phyloP scores from a whole-genome alignment of 768 basidiomycete genomes.

The Russula earlei region DNA sequence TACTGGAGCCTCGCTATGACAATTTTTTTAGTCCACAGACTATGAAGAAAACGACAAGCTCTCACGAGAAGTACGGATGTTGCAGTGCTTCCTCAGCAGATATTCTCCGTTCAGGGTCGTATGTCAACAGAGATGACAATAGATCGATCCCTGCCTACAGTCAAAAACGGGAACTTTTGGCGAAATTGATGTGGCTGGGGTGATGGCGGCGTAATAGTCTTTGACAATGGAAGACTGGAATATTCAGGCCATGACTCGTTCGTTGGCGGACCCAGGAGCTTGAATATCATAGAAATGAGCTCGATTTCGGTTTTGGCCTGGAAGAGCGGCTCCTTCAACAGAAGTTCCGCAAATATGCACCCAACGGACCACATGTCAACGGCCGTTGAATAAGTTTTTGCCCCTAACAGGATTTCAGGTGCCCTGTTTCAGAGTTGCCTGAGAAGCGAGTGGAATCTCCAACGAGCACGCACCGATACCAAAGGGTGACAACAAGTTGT shows the following conservation, averaged over 20 bases:
- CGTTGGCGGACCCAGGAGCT: slow-evolving; percentile 89
- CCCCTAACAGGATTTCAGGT: slow-evolving; percentile 91
- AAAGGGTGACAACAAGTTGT: slow-evolving; percentile 94
- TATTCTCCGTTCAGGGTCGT: slow-evolving; percentile 82
- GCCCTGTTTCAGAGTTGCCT: slow-evolving; percentile 42
- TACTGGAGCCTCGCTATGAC: slow-evolving; percentile 73
- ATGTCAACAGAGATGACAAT: slow-evolving; percentile 69
- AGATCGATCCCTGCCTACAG: slow-evolving; percentile 79
- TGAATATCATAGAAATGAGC: slow-evolving; percentile 89
- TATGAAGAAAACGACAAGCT: not conserved
- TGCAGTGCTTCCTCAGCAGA: slow-evolving; percentile 82
- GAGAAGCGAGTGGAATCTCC: slow-evolving; percentile 8
- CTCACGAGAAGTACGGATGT: slow-evolving; percentile 88
- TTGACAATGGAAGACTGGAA: slow-evolving; percentile 65
- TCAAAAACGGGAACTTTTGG: slow-evolving; percentile 79
- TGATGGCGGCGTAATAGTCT: slow-evolving; percentile 65
- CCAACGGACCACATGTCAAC: slow-evolving; percentile 99
- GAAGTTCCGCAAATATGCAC: slow-evolving; percentile 94
- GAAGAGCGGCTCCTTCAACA: slow-evolving; percentile 93
- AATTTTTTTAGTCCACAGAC: not conserved
- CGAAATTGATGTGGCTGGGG: slow-evolving; percentile 70
- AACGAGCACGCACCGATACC: slow-evolving; percentile 73
- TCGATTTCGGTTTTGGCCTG: slow-evolving; percentile 95
- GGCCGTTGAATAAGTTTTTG: slow-evolving; percentile 87
- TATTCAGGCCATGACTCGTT: slow-evolving; percentile 82